A percentile compares a stretch with the other conserved stretches of the same genome.
Conservation (phyloP, 2,329 filamentous ascomycete genomes). For the Trichoderma koningii region DNA sequence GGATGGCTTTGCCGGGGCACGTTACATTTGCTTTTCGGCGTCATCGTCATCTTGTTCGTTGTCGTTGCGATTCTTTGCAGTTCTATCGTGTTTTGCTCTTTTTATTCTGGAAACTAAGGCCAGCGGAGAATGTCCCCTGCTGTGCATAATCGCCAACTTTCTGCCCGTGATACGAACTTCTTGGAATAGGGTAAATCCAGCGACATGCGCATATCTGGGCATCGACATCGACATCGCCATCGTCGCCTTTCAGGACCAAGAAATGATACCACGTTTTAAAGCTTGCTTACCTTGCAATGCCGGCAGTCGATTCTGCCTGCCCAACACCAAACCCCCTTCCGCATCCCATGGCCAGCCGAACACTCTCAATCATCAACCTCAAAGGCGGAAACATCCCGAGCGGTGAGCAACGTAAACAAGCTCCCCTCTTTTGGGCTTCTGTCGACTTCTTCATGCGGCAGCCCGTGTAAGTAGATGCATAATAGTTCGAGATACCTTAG, state of each 20-base stretch:
- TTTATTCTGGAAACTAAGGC: background rate
- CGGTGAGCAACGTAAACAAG: slow-evolving; percentile 17
- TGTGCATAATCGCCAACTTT: no score
- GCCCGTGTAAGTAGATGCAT: no score
- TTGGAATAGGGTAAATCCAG: no score
- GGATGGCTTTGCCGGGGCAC: background rate
- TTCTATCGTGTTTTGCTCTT: no score
- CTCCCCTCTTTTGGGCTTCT: background rate
- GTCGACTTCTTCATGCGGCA: no score
- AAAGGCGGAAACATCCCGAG: slow-evolving; percentile 2
- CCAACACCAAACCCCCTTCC: background rate
- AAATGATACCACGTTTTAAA: background rate
- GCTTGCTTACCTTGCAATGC: slow-evolving; percentile 17
- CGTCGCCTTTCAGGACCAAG: no score
- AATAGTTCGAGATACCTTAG: no score
- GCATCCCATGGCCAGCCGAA: background rate
- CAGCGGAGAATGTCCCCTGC: no score
- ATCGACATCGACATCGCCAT: no score
- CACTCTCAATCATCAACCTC: background rate
- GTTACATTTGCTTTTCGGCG: background rate
- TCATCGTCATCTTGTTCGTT: background rate
- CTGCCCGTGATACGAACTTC: no score
- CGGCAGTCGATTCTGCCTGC: slow-evolving; percentile 3
- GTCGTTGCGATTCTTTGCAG: background rate
- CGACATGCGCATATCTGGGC: background rate